Evolutionary conservation across 2,329 filamentous ascomycete species (phyloP).

Genomic region (Colletotrichum australisinense): DNA sequence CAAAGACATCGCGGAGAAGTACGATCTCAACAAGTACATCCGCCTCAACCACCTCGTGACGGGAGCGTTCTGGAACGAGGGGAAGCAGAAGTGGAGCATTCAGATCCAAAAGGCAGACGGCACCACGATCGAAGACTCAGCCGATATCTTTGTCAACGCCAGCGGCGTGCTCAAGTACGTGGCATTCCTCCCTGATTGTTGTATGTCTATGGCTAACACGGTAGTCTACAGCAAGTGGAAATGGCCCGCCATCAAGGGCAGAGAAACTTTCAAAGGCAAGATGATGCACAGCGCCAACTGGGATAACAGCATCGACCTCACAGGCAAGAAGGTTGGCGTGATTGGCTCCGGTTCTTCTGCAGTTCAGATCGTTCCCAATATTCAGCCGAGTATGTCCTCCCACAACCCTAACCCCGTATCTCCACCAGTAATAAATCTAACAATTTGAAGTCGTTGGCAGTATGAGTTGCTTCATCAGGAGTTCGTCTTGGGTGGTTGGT

Average conservation of each 20-base stretch:
- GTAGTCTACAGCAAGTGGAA: conserved; percentile 39
- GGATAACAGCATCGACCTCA: conserved; percentile 40
- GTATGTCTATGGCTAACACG: not conserved
- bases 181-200: conserved; percentile 57
- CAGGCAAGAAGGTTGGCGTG: conserved; percentile 43
- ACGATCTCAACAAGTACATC: conserved; percentile 39
- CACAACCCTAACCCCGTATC: not conserved
- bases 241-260: conserved; percentile 45
- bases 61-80: conserved; percentile 39
- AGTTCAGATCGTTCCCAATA: conserved; percentile 46
- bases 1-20: conserved; percentile 39
- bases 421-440: not conserved
- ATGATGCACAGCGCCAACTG: conserved; percentile 46
- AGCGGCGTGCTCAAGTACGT: conserved; percentile 57
- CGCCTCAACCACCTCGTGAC: conserved; percentile 37
- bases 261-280: conserved; percentile 43
- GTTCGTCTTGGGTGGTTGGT: conserved; percentile 59
- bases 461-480: conserved; percentile 45
- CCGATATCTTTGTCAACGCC: conserved; percentile 44
- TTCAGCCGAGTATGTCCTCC: conserved; percentile 34
- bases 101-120: conserved; percentile 29
- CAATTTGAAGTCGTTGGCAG: not conserved
- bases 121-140: conserved; percentile 33
- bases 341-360: conserved; percentile 44
- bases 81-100: conserved; percentile 37